Evolutionary conservation across 495 filamentous ascomycete genomes (phyloP), one percentile per base, ranked within the genome.

Genomic region (Penicillium crystallinum): DNA sequence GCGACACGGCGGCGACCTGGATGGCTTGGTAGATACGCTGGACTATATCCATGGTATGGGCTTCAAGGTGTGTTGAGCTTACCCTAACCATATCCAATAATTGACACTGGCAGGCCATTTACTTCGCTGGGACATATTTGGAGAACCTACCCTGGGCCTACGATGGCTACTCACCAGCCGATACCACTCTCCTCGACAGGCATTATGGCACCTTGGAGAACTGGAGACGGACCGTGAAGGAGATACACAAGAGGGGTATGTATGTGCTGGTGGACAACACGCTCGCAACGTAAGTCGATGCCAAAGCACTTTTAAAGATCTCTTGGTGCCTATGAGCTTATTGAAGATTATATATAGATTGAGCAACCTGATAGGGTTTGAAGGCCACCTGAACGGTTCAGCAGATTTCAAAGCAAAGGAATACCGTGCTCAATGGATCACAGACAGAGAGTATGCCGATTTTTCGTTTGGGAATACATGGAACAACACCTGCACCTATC

Each of bases 11-110:
- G 86, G 86, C 33, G 86, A 90, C 62, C 71, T 87, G 21, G 72
- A 69, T 40, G 86, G 86, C 6, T 49, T 90, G 30, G 55, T 81
- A 37, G 81, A 86, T 54, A 83, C 81, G 14, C 68, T 90, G 46
- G 86, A 90, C 59, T 90, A 90, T 65, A 61, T 90, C 33, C 82
- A 86, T 49, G 86, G 86, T 36, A 82, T 87, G 82, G 86, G 86
- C 2, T 81, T 88, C 65, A 88, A 86, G 74, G 82, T 80, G 43
- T 38, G 68, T 47, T 7, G 6, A 39, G 17, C 33, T 55, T 10
- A n/a, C n/a, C n/a, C n/a, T n/a, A n/a, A n/a, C n/a, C n/a, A n/a
- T n/a, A n/a, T n/a, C n/a, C n/a, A n/a, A n/a, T n/a, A n/a, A n/a
- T n/a, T n/a, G n/a, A n/a, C n/a, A n/a, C 49, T 25, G 36, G n/a